Conservation (phyloP, 2,329 filamentous ascomycete species). For the Coniella lustricola region DNA sequence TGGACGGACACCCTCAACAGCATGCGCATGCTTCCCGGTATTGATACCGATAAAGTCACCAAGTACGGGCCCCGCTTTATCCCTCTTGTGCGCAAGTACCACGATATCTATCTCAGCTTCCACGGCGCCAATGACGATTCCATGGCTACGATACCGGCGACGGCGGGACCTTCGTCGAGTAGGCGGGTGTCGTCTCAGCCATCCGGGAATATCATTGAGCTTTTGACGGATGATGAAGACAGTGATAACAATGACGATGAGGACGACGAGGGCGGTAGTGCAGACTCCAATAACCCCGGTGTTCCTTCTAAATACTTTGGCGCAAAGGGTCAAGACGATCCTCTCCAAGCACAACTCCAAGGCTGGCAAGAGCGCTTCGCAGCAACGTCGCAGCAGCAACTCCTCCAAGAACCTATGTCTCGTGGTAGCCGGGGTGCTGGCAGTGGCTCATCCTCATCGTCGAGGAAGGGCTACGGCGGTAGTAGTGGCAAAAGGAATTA, state of each 20-base stretch:
- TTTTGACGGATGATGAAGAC: constrained; percentile 42
- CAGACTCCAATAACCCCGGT: constrained; percentile 20
- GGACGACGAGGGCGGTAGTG: too few relatives aligned
- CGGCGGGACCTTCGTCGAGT: constrained; percentile 6
- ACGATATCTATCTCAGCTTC: constrained; percentile 30
- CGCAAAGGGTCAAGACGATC: constrained; percentile 3
- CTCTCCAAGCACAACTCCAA: constrained; percentile 18
- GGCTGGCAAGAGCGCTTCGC: constrained; percentile 24
- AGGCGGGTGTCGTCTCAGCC: constrained; percentile 21
- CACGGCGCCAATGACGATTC: constrained; percentile 22
- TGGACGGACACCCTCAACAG: constrained; percentile 56
- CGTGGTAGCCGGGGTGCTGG: constrained; percentile 17
- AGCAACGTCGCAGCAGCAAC: constrained; percentile 15
- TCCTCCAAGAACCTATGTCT: constrained; percentile 20
- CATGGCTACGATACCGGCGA: constrained; percentile 12
- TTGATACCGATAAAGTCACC: constrained; percentile 55
- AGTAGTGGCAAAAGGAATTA: constrained; percentile 14
- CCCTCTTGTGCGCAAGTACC: constrained; percentile 46
- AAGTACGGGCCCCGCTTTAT: constrained; percentile 56
- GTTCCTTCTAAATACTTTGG: constrained; percentile 44
- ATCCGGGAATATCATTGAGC: constrained; percentile 41
- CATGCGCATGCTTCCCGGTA: constrained; percentile 57
- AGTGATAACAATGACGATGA: constrained; percentile 25
- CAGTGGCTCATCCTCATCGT: too few relatives aligned
- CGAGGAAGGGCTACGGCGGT: constrained; percentile 12